Evolutionary conservation across 768 basidiomycete genomes (phyloP), one percentile per base, ranked within the genome.

Genomic region (Hygrophoropsis aurantiaca): DNA sequence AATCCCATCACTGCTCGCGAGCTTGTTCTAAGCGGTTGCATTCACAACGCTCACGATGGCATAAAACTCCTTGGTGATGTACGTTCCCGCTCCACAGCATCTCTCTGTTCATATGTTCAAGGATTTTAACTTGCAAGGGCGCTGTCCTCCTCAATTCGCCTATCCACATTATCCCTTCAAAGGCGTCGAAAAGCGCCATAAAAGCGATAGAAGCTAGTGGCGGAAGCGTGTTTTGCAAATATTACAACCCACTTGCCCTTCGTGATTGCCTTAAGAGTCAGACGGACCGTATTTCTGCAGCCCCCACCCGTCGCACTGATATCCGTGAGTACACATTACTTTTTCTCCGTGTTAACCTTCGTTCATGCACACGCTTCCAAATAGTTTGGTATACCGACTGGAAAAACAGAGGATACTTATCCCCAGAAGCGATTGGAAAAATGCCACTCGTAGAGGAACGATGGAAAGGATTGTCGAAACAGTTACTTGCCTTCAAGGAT

Each of bases 1-100:
- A 77, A 81, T 35, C 89, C 93, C 4, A 97, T 99, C 44, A 97
- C 93, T 18, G 91, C 91, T 34, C 81, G 77, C 26, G 87, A 93
- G 52, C 69, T 97, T 21, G 71, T 94, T n/a, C 66, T 84, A 47
- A 93, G 90, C 52, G 88, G 92, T 0, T 91, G 91, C 55, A 72
- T 98, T 11, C 94, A 97, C 65, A 78, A 91, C 44, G 85, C 84
- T 2, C 84, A 90, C 56, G 89, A 93, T 53, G 97, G 97, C 3
- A 80, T 98, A 41, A 99, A 98, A 71, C 72, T 99, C 20, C 72
- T 98, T 25, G 92, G 87, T 45, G 83, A 87, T 58, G 91, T 93
- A 53, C 45, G 82, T 71, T 11, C 33, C 40, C 36, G 32, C 35
- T 32, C 35, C 35, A 44, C 13, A 44, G 20, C 9, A 32, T 33